phyloP scores from a whole-genome alignment of 2,329 filamentous ascomycete species.

The Aspergillus amoenus region DNA sequence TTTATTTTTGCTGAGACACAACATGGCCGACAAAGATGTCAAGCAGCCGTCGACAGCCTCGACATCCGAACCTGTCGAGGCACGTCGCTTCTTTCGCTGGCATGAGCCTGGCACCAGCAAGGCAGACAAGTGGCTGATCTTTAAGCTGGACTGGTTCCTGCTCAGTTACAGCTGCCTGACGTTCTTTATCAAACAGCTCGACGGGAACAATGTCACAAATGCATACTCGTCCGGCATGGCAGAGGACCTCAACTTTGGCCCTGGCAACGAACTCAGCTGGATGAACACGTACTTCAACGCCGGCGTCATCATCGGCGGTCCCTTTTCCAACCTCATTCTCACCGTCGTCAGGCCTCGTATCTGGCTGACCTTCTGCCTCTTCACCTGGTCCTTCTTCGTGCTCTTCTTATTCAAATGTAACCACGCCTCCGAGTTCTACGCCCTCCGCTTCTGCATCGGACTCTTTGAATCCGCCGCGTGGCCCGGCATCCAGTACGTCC shows the following conservation, averaged over 20 bases:
- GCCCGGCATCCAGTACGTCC: slow-evolving; percentile 18
- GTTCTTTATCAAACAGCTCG: slow-evolving; percentile 50
- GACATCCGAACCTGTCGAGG: no score
- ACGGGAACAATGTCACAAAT: slow-evolving; percentile 48
- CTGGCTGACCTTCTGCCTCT: slow-evolving; percentile 25
- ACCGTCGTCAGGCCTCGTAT: slow-evolving; percentile 41
- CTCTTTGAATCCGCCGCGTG: slow-evolving; percentile 18
- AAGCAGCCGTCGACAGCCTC: no score
- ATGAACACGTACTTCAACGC: slow-evolving; percentile 49
- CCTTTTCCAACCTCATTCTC: slow-evolving; percentile 27
- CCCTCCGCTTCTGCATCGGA: slow-evolving; percentile 20
- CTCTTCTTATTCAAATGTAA: slow-evolving; percentile 36
- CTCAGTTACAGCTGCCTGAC: slow-evolving; percentile 44
- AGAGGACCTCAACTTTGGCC: slow-evolving; percentile 47
- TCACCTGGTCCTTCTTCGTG: slow-evolving; percentile 43
- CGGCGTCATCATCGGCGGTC: slow-evolving; percentile 40
- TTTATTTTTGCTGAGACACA: neutral
- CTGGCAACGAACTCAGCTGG: slow-evolving; percentile 34
- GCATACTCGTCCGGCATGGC: slow-evolving; percentile 51
- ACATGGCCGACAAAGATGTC: neutral
- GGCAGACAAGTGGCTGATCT: neutral
- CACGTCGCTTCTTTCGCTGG: neutral
- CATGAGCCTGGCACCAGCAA: neutral
- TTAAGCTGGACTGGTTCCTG: slow-evolving; percentile 24
- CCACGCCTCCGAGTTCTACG: slow-evolving; percentile 16